phyloP scores from a whole-genome alignment of 2,329 filamentous ascomycete species.

The Calonectria pseudoturangicola region DNA sequence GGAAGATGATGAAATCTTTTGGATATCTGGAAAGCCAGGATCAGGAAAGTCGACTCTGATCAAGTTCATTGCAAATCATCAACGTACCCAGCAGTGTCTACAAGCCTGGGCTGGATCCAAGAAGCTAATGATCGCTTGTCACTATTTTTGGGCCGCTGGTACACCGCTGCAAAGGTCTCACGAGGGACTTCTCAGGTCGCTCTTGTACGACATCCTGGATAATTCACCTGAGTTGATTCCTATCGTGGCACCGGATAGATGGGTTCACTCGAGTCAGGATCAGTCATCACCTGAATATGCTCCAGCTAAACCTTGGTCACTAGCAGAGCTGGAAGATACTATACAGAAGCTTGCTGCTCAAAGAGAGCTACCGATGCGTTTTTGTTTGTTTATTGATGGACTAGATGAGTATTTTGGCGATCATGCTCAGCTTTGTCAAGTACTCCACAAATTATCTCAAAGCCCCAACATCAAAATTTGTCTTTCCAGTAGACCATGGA shows the following conservation, averaged over 20 bases:
- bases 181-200: conserved; percentile 33
- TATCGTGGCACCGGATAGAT: conserved; percentile 9
- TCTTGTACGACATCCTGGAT: conserved; percentile 41
- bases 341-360: background rate
- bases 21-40: conserved; percentile 61
- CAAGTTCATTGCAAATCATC: conserved; percentile 34
- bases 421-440: conserved; percentile 31
- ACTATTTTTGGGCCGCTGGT: conserved; percentile 43
- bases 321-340: conserved; percentile 14
- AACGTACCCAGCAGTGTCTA: background rate
- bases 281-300: background rate
- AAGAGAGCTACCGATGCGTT: background rate
- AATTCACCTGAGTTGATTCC: conserved; percentile 26
- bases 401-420: conserved; percentile 46
- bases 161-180: conserved; percentile 42
- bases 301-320: conserved; percentile 29
- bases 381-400: conserved; percentile 49
- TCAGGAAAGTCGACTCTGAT: conserved; percentile 46
- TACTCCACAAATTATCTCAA: conserved; percentile 27
- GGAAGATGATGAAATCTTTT: conserved; percentile 46
- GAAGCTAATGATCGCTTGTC: conserved; percentile 30
- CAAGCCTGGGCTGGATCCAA: conserved; percentile 2
- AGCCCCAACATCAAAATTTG: conserved; percentile 41
- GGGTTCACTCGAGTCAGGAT: conserved; percentile 10
- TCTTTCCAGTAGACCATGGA: conserved; percentile 42